Base-by-base conservation (phyloP, 2,329 filamentous ascomycete genomes). In the Colletotrichum sp. region DNA sequence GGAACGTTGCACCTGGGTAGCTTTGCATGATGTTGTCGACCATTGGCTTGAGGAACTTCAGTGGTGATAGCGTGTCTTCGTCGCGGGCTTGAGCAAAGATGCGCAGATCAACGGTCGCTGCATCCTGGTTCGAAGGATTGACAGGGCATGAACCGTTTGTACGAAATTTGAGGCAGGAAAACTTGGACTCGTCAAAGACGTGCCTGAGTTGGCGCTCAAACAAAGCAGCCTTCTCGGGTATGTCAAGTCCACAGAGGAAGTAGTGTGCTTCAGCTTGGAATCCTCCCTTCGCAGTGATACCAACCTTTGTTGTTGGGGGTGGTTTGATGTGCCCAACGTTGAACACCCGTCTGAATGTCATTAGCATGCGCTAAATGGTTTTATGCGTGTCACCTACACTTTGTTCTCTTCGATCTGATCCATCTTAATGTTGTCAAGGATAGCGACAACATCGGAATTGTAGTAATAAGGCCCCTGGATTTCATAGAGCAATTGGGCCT, bases 81-180 rank as follows among this genome's bases (percentile, higher is more conserved):
- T 73, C 79, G 6, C 77, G 78, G 7, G 88, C 87, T 76, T 91
- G 86, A 0, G 83, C 83, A 76, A 88, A 83, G 62, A 87, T 80
- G 29, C 86, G 77, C 54, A 88, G 82, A 57, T 86, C 86, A 1
- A 88, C 87, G 1, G 87, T 90, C 1, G 87, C 87, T 1, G 83
- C 83, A 31, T 85, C 84, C 36, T 89, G 87, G n/a, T 82, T 84
- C 4, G 77, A 77, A 0, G 86, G 84, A 51, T 88, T 81, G 2
- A 82, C 79, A 1, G 83, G 79, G 3, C 69, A 82, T 38, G 75
- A 83, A 63, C 80, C 88, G 76, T 83, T 86, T 77, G 16, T 77
- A 24, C 54, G 81, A 75, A 82, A 82, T 61, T 78, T 76, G 55
- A 81, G 75, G 36, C 85, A 83, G 16, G 81, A 80, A 61, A 82